These are phyloP conservation scores for Eutrema heterophyllum DNA, from an alignment of 345 rosid species.

Conservation along the genomic window DNA sequence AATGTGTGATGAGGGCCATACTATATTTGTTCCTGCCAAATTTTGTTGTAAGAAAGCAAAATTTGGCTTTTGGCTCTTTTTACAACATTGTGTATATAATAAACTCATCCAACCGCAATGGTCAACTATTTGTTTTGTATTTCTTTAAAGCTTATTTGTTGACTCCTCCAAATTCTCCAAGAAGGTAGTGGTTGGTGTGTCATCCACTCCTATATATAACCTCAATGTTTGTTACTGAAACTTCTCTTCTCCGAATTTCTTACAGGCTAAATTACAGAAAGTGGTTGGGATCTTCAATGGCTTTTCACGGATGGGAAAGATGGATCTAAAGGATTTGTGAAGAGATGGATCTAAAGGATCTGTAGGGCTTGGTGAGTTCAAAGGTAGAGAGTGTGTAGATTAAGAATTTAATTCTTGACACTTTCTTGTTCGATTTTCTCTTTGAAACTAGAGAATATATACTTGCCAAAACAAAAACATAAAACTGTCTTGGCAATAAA, in stretches of 20 bases:
- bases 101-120: too few relatives aligned
- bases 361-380: too few relatives aligned
- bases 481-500: neutral
- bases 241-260: neutral
- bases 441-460: neutral
- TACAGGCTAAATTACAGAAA: neutral
- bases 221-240: neutral
- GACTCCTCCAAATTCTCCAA: neutral
- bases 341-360: too few relatives aligned
- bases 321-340: too few relatives aligned
- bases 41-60: too few relatives aligned
- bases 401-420: conserved; percentile 27
- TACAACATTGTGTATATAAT: too few relatives aligned
- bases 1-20: too few relatives aligned
- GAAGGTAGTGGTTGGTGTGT: conserved; percentile 21
- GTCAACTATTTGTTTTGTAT: neutral
- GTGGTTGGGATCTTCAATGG: too few relatives aligned
- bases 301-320: too few relatives aligned
- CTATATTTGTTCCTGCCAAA: too few relatives aligned
- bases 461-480: neutral
- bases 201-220: conserved; percentile 21
- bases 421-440: conserved; percentile 29
- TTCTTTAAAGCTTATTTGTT: neutral
- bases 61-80: too few relatives aligned
- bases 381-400: conserved; percentile 34